Evolutionary conservation across 2,329 filamentous ascomycete species (phyloP), one percentile per base, ranked within the genome.

Genomic region (Penicillium sp.): DNA sequence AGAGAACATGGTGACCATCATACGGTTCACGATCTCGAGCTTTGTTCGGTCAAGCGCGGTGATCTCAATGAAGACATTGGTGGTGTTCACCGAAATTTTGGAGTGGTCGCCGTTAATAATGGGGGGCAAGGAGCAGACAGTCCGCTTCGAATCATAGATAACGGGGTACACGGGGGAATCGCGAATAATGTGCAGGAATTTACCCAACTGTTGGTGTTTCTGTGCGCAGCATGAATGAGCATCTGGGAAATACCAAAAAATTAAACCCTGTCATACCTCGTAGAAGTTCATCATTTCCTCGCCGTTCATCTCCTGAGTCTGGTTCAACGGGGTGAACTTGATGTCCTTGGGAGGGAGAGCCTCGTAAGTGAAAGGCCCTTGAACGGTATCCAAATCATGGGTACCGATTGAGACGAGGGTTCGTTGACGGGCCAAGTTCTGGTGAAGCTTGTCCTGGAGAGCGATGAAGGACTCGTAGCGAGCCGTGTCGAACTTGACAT

Each of bases 51-150:
- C 95, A 42, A 92, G 93, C 42, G 93, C 96, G 8, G 95, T 99
- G 69, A 96, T 92, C 77, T 99, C 95, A 74, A 99, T 96, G 77
- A 99, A 90, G 70, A 99, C 86, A 70, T 99, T 97, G 71, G 85
- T 93, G 57, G 93, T 98, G 73, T 96, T 80, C 45, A 96, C 79
- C 8, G 88, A 91, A 73, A 99, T 99, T 79, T 99, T 99, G 69
- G 93, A 97, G 78, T 95, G 93, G 71, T 99, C 86, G 69, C 93
- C 87, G 79, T 99, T 99, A 82, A 99, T 99, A 68, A 99, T 98
- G 19, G 95, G 95, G 1, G 95, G 95, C 68, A 99, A 83, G 8
- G 93, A 98, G 78, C 95, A 93, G 35, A 99, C 92, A 45, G 85
- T 86, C 44, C 87, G 84, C 72, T 96, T 90, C 52, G 91, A 85